Conservation (phyloP, 129 eudicot species). For the Helichrysum umbraculigerum region DNA sequence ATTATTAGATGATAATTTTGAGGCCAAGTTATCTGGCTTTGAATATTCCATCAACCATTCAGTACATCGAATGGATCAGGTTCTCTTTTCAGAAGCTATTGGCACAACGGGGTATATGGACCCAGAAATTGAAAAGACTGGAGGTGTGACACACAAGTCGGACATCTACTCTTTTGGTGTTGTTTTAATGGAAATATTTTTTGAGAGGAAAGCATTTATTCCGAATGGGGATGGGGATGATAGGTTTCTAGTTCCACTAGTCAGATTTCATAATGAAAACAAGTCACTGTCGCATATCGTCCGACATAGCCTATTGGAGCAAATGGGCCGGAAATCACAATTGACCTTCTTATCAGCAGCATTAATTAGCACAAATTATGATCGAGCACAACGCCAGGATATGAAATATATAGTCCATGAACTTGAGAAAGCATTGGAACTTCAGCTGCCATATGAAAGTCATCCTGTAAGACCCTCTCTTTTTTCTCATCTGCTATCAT, state of each 20-base stretch:
- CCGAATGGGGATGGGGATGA: too few relatives aligned
- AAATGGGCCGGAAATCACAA: neutral
- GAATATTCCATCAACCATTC: neutral
- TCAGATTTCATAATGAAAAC: too few relatives aligned
- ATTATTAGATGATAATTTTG: neutral
- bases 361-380: neutral
- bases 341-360: neutral
- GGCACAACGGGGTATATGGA: neutral
- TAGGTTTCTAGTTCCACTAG: too few relatives aligned
- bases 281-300: accelerated
- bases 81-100: neutral
- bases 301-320: accelerated
- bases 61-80: neutral
- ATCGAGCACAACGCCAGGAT: neutral
- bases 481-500: neutral
- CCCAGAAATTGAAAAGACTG: neutral
- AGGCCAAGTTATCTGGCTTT: neutral
- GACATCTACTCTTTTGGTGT: neutral
- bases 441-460: neutral
- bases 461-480: neutral
- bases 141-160: neutral
- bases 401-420: neutral
- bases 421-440: neutral
- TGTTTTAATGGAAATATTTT: neutral
- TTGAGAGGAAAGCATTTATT: too few relatives aligned